Conservation (phyloP, 2,329 filamentous ascomycete genomes). For the Aureobasidium leucospermi region DNA sequence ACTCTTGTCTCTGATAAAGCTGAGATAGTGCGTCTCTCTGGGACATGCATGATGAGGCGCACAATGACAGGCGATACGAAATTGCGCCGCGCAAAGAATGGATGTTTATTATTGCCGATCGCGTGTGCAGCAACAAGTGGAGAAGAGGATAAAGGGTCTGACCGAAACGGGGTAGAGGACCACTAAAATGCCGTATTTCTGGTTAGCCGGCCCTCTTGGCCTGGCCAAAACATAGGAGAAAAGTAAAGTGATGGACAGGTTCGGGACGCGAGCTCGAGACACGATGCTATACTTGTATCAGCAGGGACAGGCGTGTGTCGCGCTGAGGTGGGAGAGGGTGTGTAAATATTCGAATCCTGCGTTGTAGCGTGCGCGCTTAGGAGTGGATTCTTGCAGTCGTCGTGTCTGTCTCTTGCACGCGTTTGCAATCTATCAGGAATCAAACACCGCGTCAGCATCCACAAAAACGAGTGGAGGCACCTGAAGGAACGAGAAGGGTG, state of each 20-base stretch:
- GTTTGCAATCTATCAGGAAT: conserved; percentile 9
- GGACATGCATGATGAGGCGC: not conserved
- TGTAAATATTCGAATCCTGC: not conserved
- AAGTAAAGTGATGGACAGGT: conserved; percentile 10
- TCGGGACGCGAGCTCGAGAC: not conserved
- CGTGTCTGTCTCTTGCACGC: not conserved
- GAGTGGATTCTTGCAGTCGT: not conserved
- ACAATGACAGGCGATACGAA: not conserved
- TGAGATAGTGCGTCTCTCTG: not conserved
- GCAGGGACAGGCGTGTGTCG: too few relatives aligned
- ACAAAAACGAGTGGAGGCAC: not conserved
- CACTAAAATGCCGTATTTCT: conserved; percentile 1
- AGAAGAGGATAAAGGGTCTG: conserved; percentile 3
- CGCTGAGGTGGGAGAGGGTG: not conserved
- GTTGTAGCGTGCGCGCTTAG: not conserved
- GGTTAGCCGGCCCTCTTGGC: not conserved
- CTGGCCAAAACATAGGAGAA: conserved; percentile 11
- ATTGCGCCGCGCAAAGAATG: conserved; percentile 8
- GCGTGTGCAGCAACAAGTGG: conserved; percentile 7
- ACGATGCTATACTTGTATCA: not conserved
- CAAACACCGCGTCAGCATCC: not conserved
- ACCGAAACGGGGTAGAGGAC: conserved; percentile 2
- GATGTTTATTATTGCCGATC: conserved; percentile 6
- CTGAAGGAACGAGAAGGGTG: not conserved
- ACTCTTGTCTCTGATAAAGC: conserved; percentile 4